These are phyloP conservation scores for Solanum chacoense DNA, from an alignment of 305 asterid genomes.

Conservation along the genomic window DNA sequence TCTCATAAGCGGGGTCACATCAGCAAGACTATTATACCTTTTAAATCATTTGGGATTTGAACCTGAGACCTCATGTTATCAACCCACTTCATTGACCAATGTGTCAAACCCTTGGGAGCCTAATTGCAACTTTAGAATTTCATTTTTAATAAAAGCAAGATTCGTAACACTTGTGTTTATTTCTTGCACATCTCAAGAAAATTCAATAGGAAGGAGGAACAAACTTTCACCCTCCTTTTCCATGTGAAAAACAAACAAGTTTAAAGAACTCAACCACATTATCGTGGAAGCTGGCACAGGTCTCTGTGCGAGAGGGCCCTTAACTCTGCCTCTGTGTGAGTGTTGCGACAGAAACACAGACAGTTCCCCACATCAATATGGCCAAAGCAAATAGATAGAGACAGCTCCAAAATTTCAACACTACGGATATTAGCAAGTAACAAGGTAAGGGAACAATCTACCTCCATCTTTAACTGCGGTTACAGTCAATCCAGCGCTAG, in stretches of 20 bases:
- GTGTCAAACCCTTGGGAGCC: neutral
- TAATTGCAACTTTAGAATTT: neutral
- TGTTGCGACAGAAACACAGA: neutral
- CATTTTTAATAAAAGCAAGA: neutral
- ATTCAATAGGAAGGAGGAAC: neutral
- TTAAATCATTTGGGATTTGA: neutral
- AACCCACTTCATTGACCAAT: neutral
- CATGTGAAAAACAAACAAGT: neutral
- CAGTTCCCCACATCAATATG: neutral
- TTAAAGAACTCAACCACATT: neutral
- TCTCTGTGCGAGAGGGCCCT: neutral
- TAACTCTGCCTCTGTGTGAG: neutral
- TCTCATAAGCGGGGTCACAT: neutral
- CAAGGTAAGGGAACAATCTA: constrained; percentile 12
- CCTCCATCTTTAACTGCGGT: constrained; percentile 99
- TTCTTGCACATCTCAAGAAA: neutral
- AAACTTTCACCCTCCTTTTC: neutral
- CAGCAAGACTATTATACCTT: neutral
- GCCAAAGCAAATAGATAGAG: neutral
- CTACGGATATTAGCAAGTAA: neutral
- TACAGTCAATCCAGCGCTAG: constrained; percentile 97
- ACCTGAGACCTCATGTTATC: neutral
- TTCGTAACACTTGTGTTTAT: neutral
- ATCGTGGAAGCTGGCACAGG: neutral
- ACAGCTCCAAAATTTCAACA: neutral